These are phyloP conservation scores for Harringtonia lauricola DNA, from an alignment of 2,329 filamentous ascomycete species.

Conservation along the genomic window DNA sequence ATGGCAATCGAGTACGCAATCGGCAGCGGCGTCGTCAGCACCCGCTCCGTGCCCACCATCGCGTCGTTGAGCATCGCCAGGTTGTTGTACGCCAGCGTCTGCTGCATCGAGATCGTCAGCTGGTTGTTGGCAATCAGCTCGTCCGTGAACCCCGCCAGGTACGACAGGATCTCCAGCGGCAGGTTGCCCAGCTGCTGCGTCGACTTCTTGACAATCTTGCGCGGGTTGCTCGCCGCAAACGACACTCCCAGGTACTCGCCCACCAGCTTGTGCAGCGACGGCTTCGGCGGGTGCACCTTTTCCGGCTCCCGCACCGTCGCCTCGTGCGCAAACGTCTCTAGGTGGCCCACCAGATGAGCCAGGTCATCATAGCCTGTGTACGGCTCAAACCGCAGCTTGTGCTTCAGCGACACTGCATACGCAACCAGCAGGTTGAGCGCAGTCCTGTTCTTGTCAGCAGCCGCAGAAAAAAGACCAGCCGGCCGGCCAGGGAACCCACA, in stretches of 20 bases:
- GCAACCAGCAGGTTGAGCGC: slow-evolving; percentile 60
- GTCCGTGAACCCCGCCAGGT: slow-evolving; percentile 51
- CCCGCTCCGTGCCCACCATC: slow-evolving; percentile 55
- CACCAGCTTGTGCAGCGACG: slow-evolving; percentile 34
- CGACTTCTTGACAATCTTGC: slow-evolving; percentile 56
- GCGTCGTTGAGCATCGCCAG: slow-evolving; percentile 53
- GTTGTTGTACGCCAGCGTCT: slow-evolving; percentile 34
- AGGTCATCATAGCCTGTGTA: slow-evolving; percentile 61
- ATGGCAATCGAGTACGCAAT: slow-evolving; percentile 67
- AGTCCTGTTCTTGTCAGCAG: slow-evolving; percentile 24
- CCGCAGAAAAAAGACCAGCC: neutral
- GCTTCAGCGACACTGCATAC: slow-evolving; percentile 59
- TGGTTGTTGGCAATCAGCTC: slow-evolving; percentile 39
- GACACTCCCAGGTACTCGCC: slow-evolving; percentile 58
- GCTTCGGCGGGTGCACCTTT: slow-evolving; percentile 19
- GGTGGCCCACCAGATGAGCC: slow-evolving; percentile 46
- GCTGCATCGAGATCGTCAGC: slow-evolving; percentile 35
- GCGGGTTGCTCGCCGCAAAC: slow-evolving; percentile 58
- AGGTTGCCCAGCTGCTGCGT: slow-evolving; percentile 59
- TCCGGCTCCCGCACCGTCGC: slow-evolving; percentile 26
- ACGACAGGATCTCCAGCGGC: slow-evolving; percentile 58
- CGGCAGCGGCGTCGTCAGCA: slow-evolving; percentile 61
- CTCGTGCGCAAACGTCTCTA: slow-evolving; percentile 53
- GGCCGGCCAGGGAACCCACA: slow-evolving; percentile 21
- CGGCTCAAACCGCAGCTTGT: slow-evolving; percentile 63